Conservation (phyloP, 1,284 basidiomycete species). For the Amylostereum areolatum region DNA sequence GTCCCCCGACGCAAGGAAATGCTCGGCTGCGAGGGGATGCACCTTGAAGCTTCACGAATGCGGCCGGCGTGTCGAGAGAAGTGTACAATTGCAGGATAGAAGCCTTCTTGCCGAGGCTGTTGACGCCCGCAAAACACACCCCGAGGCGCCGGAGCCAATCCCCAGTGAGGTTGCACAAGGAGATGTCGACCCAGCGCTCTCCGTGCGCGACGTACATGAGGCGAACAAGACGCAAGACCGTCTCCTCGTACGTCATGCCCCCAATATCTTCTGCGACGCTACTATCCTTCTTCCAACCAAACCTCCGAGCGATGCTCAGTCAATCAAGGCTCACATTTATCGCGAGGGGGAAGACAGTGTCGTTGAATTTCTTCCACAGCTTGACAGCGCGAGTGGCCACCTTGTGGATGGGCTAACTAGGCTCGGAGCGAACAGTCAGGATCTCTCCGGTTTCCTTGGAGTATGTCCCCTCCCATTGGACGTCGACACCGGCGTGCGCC, state of each 20-base stretch:
- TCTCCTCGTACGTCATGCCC: conserved; percentile 99
- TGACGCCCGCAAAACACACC: conserved; percentile 94
- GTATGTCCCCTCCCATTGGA: conserved; percentile 94
- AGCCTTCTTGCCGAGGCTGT: conserved; percentile 68
- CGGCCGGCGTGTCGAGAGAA: conserved; percentile 75
- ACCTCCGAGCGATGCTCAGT: conserved; percentile 85
- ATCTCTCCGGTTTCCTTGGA: conserved; percentile 92
- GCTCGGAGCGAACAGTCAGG: conserved; percentile 94
- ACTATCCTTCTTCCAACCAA: conserved; percentile 91
- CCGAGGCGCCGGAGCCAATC: conserved; percentile 97
- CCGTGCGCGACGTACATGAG: conserved; percentile 93
- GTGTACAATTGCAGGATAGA: conserved; percentile 89
- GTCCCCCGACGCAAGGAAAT: conserved; percentile 93
- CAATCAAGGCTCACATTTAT: conserved; percentile 90
- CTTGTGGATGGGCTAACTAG: conserved; percentile 99
- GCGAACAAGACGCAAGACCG: conserved; percentile 84
- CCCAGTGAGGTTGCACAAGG: conserved; percentile 91
- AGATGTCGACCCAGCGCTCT: conserved; percentile 89
- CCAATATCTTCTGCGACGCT: conserved; percentile 79
- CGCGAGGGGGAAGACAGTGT: conserved; percentile 94
- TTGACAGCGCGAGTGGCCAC: conserved; percentile 95
- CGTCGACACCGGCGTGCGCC: conserved; percentile 90
- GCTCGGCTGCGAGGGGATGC: conserved; percentile 79
- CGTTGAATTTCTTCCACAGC: conserved; percentile 98
- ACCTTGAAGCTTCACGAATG: conserved; percentile 77